Evolutionary conservation across 306 rosid genomes (phyloP), one percentile per base, ranked within the genome.

Genomic region (Cyamopsis tetragonoloba): DNA sequence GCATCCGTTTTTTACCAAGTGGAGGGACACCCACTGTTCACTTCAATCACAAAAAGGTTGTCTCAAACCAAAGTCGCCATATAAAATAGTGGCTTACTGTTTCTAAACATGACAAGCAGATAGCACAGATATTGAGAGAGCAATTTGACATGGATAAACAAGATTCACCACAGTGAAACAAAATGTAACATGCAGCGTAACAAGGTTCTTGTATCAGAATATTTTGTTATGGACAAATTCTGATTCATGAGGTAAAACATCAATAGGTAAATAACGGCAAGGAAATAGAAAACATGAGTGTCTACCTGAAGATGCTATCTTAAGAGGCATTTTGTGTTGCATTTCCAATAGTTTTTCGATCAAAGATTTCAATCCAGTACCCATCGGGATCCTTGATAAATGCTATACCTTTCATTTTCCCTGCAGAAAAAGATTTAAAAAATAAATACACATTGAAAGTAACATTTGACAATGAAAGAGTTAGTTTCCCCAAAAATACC

Each of bases 351-450:
- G 72, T 14, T 79, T 90, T 79, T n/a, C 58, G 84, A 72, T 93
- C 99, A 60, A 93, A 93, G 46, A 89, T 79, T 84, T 93, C 99
- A 73, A 93, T 86, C 97, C 96, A 93, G 72, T 93, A 93, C 51
- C 88, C 97, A 82, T 93, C 97, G 2, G 99, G 99, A 79, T 93
- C 97, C 82, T 93, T 88, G 17, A 93, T 86, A 78, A 88, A 90
- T 32, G 97, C 97, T 61, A 93, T 75, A 44, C 99, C 96, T 71
- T 90, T 93, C 95, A 93, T 85, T 79, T 93, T 86, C 31, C 97
- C 97, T 90, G 82, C 84, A 81, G 51, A 39, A 69, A 71, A 10
- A 32, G 68, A n/a, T 13, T 35, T 48, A 7, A 6, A 43, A 32
- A 31, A 42, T 18, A 54, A n/a, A 41, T 1, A 55, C 57, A 57